phyloP scores from a whole-genome alignment of 2,329 filamentous ascomycete genomes.

The Aspergillus luchuensis region DNA sequence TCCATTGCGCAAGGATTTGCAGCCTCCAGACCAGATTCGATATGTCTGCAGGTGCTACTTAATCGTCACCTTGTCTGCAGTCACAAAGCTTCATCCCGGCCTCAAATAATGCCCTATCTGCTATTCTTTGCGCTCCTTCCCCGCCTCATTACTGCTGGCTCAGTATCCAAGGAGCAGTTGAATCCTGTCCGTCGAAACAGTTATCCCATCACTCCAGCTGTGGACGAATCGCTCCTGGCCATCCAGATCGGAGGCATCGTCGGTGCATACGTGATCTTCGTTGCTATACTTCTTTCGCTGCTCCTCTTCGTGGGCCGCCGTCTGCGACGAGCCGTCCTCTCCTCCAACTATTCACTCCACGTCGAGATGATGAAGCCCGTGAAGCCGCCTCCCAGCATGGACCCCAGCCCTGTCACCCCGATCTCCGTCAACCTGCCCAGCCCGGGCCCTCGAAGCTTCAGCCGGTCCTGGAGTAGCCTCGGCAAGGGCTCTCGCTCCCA shows the following conservation, averaged over 20 bases:
- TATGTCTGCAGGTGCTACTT: slow-evolving; percentile 25
- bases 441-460: slow-evolving; percentile 31
- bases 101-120: slow-evolving; percentile 17
- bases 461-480: slow-evolving; percentile 43
- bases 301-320: slow-evolving; percentile 64
- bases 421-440: slow-evolving; percentile 35
- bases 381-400: slow-evolving; percentile 31
- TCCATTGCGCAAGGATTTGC: slow-evolving; percentile 33
- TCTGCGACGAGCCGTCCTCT: slow-evolving; percentile 54
- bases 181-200: slow-evolving; percentile 6
- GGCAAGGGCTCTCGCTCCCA: slow-evolving; percentile 38
- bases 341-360: slow-evolving; percentile 55
- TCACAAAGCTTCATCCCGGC: slow-evolving; percentile 1
- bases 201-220: slow-evolving; percentile 37
- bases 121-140: slow-evolving; percentile 12
- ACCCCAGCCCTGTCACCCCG: slow-evolving; percentile 40
- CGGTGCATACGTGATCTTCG: slow-evolving; percentile 76
- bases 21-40: slow-evolving; percentile 24
- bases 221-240: slow-evolving; percentile 68
- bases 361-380: slow-evolving; percentile 59
- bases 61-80: slow-evolving; percentile 18
- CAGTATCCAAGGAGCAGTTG: slow-evolving; percentile 15
- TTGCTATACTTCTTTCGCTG: slow-evolving; percentile 70
- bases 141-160: slow-evolving; percentile 16
- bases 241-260: slow-evolving; percentile 82